A percentile compares a stretch with the other conserved stretches of the same genome.
phyloP scores from a whole-genome alignment of 192 early-diverging fungal genomes.

The Paraglomus occultum region DNA sequence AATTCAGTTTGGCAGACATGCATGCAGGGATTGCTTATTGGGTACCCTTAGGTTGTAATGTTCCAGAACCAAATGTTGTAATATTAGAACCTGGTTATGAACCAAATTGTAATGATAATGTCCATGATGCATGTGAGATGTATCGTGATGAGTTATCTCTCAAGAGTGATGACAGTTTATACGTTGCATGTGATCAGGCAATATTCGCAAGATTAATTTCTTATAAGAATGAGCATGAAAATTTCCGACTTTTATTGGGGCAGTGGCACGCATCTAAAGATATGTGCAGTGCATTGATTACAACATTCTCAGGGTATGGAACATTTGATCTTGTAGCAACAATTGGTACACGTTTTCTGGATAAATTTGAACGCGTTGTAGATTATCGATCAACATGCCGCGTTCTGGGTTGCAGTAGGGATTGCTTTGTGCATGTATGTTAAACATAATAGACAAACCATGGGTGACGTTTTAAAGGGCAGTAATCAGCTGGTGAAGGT shows the following conservation, averaged over 20 bases:
- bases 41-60: slow-evolving; percentile 8
- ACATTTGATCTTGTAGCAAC: not conserved
- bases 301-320: not conserved
- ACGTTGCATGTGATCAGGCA: slow-evolving; percentile 6
- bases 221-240: not conserved
- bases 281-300: not conserved
- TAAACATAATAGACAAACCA: slow-evolving; percentile 2
- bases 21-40: not conserved
- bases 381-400: slow-evolving; percentile 12
- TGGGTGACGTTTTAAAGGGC: not conserved
- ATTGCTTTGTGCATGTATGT: not conserved
- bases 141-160: slow-evolving; percentile 4
- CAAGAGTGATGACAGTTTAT: not conserved
- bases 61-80: not conserved
- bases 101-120: slow-evolving; percentile 9
- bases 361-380: slow-evolving; percentile 6
- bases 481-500: slow-evolving; percentile 8
- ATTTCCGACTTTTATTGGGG: not conserved
- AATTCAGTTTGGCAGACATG: not conserved
- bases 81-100: not conserved
- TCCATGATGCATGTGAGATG: slow-evolving; percentile 11
- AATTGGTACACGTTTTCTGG: not conserved
- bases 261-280: slow-evolving; percentile 2
- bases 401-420: slow-evolving; percentile 1
- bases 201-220: slow-evolving; percentile 13